Evolutionary conservation across 2,329 filamentous ascomycete species (phyloP).

Genomic region (Aspergillus awamori): DNA sequence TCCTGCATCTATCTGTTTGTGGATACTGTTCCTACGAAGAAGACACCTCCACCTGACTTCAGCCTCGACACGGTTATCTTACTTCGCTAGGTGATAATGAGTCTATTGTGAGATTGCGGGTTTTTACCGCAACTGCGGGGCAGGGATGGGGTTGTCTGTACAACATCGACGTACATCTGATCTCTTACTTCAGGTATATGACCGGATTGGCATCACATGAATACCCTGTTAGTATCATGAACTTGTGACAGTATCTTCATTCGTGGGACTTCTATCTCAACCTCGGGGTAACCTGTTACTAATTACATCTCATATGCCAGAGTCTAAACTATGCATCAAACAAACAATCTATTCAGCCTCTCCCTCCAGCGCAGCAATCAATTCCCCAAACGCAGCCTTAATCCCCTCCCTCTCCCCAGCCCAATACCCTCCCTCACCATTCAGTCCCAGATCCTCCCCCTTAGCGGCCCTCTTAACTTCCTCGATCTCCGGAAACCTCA

Average conservation of each 20-base stretch:
- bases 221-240: neutral
- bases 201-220: neutral
- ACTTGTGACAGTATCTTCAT: neutral
- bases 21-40: neutral
- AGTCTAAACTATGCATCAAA: neutral
- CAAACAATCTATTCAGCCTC: neutral
- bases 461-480: slow-evolving; percentile 21
- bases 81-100: neutral
- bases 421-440: slow-evolving; percentile 8
- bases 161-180: neutral
- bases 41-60: neutral
- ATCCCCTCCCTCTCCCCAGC: slow-evolving; percentile 12
- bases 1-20: neutral
- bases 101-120: neutral
- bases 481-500: slow-evolving; percentile 35
- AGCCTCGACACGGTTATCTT: neutral
- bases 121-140: neutral
- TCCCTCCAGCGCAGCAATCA: neutral
- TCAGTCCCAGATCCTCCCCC: slow-evolving; percentile 30
- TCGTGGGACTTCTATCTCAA: neutral
- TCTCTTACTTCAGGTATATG: neutral
- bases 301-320: neutral
- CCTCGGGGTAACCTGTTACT: no score
- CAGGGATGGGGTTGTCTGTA: neutral
- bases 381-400: slow-evolving; percentile 1